These are phyloP conservation scores for Exophiala xenobiotica DNA, from an alignment of 2,329 filamentous ascomycete species.

Conservation along the genomic window DNA sequence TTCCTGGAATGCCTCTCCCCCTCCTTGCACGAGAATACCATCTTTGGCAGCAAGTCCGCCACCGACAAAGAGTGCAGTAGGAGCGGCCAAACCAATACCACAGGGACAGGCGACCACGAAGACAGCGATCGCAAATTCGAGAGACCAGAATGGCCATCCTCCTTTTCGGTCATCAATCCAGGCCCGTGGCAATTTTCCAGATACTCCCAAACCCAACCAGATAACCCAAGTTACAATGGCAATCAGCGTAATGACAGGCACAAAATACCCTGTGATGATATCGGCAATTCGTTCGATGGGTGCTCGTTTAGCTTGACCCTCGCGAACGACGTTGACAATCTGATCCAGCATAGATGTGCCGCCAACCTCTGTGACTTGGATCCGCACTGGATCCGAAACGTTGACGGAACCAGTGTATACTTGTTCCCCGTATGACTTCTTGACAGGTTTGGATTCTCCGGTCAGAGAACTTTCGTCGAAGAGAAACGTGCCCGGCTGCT, in stretches of 20 bases:
- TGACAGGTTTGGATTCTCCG: constrained; percentile 49
- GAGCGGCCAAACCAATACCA: constrained; percentile 78
- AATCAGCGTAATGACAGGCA: constrained; percentile 49
- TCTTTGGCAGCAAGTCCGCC: constrained; percentile 75
- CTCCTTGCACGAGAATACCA: constrained; percentile 79
- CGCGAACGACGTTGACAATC: constrained; percentile 50
- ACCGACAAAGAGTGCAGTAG: constrained; percentile 82
- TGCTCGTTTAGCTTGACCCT: constrained; percentile 50
- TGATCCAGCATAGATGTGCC: constrained; percentile 52
- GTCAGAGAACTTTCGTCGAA: constrained; percentile 94
- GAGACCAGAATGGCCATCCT: constrained; percentile 53
- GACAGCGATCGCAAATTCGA: constrained; percentile 73
- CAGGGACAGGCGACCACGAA: constrained; percentile 87
- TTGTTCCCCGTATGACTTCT: constrained; percentile 42
- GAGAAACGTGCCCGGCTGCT: constrained; percentile 55
- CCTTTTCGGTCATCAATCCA: constrained; percentile 52
- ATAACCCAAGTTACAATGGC: constrained; percentile 49
- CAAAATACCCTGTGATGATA: constrained; percentile 50
- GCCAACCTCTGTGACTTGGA: constrained; percentile 45
- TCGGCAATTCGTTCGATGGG: constrained; percentile 50
- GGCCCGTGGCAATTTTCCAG: constrained; percentile 46
- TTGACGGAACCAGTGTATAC: constrained; percentile 51
- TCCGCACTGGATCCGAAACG: constrained; percentile 45
- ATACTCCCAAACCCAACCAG: constrained; percentile 47
- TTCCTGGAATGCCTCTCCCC: constrained; percentile 82